phyloP scores from a whole-genome alignment of 495 filamentous ascomycete species.

The Podospora pseudoanserina region DNA sequence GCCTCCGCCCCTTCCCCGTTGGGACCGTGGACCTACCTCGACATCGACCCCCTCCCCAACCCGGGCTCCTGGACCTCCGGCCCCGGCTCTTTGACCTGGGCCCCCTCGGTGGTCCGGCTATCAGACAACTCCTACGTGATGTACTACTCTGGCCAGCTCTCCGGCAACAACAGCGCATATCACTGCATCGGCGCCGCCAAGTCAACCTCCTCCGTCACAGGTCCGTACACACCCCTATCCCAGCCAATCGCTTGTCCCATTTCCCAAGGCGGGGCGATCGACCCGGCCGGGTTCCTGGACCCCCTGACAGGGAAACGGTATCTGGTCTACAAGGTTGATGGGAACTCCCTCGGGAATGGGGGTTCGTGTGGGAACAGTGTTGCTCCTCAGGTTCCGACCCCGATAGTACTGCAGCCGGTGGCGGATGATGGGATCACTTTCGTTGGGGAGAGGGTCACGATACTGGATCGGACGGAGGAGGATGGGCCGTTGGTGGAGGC shows the following conservation, averaged over 20 bases:
- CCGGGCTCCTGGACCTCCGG: slow-evolving; percentile 31
- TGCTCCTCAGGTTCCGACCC: slow-evolving; percentile 47
- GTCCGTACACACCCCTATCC: slow-evolving; percentile 49
- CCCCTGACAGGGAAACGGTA: slow-evolving; percentile 48
- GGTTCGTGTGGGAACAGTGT: slow-evolving; percentile 55
- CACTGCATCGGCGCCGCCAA: slow-evolving; percentile 58
- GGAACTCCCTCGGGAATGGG: slow-evolving; percentile 56
- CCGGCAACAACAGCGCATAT: slow-evolving; percentile 27
- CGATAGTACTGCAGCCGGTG: slow-evolving; percentile 59
- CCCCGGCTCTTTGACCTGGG: slow-evolving; percentile 41
- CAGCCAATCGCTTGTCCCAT: slow-evolving; percentile 50
- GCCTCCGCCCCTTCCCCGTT: slow-evolving; percentile 26
- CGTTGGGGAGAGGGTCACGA: slow-evolving; percentile 47
- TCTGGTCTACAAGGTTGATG: slow-evolving; percentile 61
- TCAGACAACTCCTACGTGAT: slow-evolving; percentile 48
- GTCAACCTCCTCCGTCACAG: slow-evolving; percentile 35
- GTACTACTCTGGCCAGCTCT: slow-evolving; percentile 55
- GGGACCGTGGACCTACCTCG: slow-evolving; percentile 31
- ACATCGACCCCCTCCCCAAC: slow-evolving; percentile 28
- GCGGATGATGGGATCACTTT: slow-evolving; percentile 48
- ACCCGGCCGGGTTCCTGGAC: slow-evolving; percentile 53
- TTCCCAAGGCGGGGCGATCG: slow-evolving; percentile 55
- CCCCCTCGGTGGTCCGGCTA: slow-evolving; percentile 44
- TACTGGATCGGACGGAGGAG: slow-evolving; percentile 52
- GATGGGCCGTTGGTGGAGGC: slow-evolving; percentile 64